Base-by-base conservation (phyloP, 306 rosid genomes). In the Albizia julibrissin region DNA sequence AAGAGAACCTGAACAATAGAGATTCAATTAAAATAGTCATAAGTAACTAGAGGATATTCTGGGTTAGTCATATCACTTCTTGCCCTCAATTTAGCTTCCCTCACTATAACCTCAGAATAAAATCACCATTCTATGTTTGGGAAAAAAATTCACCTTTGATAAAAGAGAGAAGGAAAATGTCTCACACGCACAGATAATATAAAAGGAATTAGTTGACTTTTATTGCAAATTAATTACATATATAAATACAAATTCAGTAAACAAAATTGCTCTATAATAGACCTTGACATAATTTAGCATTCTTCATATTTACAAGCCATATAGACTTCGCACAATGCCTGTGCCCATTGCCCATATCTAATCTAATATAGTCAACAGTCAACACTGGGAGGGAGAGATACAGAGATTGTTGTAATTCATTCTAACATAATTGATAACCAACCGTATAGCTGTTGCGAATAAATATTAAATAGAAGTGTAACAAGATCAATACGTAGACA, bases 401-500 rank as follows among this genome's bases (percentile, higher is more conserved):
- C 7, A 50, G 62, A 52, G 59, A 56, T 8, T 16, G 9, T n/a
- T 21, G 62, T 10, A 56, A 56, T 56, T n/a, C n/a, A 21, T 12
- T 56, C 11, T 9, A 8, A n/a, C n/a, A 8, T 19, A 52, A 16
- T 8, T 21, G 62, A 21, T n/a, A 56, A n/a, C 54, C 5, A 56
- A 56, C 52, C 18, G 7, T 16, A 52, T 52, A 52, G 59, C 59
- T 16, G n/a, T 19, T 5, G 59, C 59, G 59, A 19, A 19, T 18
- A 52, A 52, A 18, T 52, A 19, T 46, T 46, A 11, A 46, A 46
- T 46, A 46, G 58, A 15, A 52, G 72, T 74, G n/a, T 44, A 67
- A 42, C 74, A 82, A 70, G 79, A 46, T 24, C 76, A 44, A 39
- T 43, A 59, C 79, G 72, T 33, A 64, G 66, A 70, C 56, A 80